These are phyloP conservation scores for Abortiporus biennis DNA, from an alignment of 1,284 basidiomycete genomes.

Conservation along the genomic window DNA sequence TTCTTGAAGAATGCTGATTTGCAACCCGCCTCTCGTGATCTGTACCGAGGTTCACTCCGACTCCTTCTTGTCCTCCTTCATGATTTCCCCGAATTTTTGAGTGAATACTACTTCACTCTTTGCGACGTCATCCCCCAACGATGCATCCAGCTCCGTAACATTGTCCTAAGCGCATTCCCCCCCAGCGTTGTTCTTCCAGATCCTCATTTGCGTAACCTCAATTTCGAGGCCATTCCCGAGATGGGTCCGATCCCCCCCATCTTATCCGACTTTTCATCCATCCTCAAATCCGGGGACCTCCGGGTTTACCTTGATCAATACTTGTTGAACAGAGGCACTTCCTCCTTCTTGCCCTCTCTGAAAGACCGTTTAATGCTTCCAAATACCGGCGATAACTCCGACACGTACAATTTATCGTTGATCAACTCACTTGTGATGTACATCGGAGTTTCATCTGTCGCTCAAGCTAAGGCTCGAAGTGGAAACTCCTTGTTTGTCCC, in stretches of 20 bases:
- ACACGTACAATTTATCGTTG: slow-evolving; percentile 83
- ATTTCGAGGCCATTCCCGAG: slow-evolving; percentile 74
- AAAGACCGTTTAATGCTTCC: slow-evolving; percentile 72
- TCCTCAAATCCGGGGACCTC: slow-evolving; percentile 76
- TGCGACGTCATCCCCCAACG: slow-evolving; percentile 89
- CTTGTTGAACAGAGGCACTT: slow-evolving; percentile 64
- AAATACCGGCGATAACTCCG: slow-evolving; percentile 40
- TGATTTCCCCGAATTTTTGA: slow-evolving; percentile 98
- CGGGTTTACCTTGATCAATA: slow-evolving; percentile 78
- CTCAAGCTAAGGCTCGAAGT: slow-evolving; percentile 76
- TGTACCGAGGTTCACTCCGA: slow-evolving; percentile 91
- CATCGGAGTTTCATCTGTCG: slow-evolving; percentile 85
- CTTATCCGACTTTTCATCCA: slow-evolving; percentile 83
- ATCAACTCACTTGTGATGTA: slow-evolving; percentile 95
- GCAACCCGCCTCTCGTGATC: slow-evolving; percentile 77
- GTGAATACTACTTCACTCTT: slow-evolving; percentile 94
- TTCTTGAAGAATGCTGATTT: slow-evolving; percentile 85
- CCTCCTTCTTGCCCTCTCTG: slow-evolving; percentile 71
- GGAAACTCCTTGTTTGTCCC: slow-evolving; percentile 76
- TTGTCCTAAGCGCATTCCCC: slow-evolving; percentile 97
- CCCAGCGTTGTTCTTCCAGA: slow-evolving; percentile 81
- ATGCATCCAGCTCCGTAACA: slow-evolving; percentile 95
- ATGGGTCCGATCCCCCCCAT: slow-evolving; percentile 89
- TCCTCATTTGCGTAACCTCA: slow-evolving; percentile 72
- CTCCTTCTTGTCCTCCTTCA: slow-evolving; percentile 93